Conservation (phyloP, 805 yeast species). For the Torulaspora indica region DNA sequence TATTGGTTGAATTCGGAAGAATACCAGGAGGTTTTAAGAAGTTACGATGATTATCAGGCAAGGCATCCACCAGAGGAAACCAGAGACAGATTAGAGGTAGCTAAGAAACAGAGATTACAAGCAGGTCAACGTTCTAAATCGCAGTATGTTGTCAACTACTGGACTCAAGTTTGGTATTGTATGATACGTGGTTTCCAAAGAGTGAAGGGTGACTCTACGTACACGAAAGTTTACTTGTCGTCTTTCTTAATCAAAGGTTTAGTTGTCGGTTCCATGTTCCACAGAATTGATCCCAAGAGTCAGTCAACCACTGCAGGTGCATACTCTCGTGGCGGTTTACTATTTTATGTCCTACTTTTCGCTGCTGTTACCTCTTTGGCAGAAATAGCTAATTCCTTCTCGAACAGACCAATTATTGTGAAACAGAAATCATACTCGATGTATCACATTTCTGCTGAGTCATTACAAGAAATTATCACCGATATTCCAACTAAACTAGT, state of each 20-base stretch:
- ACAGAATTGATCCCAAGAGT: slow-evolving; percentile 39
- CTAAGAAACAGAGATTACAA: slow-evolving; percentile 42
- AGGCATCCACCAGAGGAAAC: slow-evolving; percentile 42
- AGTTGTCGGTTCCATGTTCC: slow-evolving; percentile 57
- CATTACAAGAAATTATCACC: slow-evolving; percentile 51
- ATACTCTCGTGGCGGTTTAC: slow-evolving; percentile 57
- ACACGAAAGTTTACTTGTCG: slow-evolving; percentile 46
- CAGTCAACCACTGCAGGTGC: slow-evolving; percentile 49
- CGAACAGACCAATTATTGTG: slow-evolving; percentile 57
- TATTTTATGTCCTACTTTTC: slow-evolving; percentile 57
- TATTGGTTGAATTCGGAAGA: slow-evolving; percentile 57
- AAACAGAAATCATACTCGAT: slow-evolving; percentile 61
- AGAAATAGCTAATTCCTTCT: slow-evolving; percentile 55
- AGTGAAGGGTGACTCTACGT: slow-evolving; percentile 52
- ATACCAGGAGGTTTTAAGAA: slow-evolving; percentile 38
- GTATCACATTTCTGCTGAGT: slow-evolving; percentile 62
- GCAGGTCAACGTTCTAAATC: slow-evolving; percentile 39
- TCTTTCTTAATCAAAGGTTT: slow-evolving; percentile 55
- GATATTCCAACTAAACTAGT: slow-evolving; percentile 54
- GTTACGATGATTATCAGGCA: slow-evolving; percentile 41
- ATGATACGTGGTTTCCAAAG: slow-evolving; percentile 51
- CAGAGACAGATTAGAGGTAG: slow-evolving; percentile 39
- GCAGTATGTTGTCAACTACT: slow-evolving; percentile 43
- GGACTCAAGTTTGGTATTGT: slow-evolving; percentile 49
- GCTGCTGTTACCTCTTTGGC: slow-evolving; percentile 58